These are phyloP conservation scores for Ceratocystis ficicola DNA, from an alignment of 2,329 filamentous ascomycete species.

Conservation along the genomic window DNA sequence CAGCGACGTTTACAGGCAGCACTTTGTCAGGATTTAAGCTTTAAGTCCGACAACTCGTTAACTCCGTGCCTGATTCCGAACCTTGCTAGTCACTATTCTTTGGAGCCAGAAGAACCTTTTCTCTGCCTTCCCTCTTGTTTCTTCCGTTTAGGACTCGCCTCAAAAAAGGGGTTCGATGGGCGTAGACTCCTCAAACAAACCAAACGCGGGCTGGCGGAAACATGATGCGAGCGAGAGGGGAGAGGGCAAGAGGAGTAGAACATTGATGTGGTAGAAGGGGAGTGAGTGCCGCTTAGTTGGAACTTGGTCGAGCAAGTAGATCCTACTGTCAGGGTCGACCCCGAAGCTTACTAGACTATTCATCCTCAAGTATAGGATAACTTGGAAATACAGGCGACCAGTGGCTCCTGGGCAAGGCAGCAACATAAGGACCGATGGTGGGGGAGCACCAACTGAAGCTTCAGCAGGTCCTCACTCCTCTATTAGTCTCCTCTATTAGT, in stretches of 20 bases:
- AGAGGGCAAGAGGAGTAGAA: not conserved
- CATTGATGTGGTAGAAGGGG: not conserved
- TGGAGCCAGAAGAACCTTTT: not conserved
- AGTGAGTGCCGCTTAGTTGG: not conserved
- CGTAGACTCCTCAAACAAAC: not conserved
- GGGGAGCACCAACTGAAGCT: not conserved
- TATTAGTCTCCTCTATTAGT: not conserved
- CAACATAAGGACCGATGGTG: not conserved
- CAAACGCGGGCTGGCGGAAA: not conserved
- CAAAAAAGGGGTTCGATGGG: not conserved
- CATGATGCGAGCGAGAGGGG: not conserved
- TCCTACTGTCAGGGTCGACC: not conserved
- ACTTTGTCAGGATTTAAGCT: not conserved
- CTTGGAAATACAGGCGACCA: not conserved
- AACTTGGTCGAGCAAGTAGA: not conserved
- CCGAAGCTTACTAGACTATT: not conserved
- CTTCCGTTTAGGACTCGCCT: not conserved
- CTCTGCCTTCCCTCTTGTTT: not conserved
- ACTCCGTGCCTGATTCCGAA: not conserved
- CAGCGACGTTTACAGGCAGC: not conserved
- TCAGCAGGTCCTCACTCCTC: not conserved
- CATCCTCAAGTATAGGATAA: no score
- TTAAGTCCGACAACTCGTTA: not conserved
- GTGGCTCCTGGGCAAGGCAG: not conserved
- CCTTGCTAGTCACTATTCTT: not conserved